Evolutionary conservation across 257 asterid species (phyloP), one percentile per base, ranked within the genome.

Genomic region (Oldenlandia corymbosa): DNA sequence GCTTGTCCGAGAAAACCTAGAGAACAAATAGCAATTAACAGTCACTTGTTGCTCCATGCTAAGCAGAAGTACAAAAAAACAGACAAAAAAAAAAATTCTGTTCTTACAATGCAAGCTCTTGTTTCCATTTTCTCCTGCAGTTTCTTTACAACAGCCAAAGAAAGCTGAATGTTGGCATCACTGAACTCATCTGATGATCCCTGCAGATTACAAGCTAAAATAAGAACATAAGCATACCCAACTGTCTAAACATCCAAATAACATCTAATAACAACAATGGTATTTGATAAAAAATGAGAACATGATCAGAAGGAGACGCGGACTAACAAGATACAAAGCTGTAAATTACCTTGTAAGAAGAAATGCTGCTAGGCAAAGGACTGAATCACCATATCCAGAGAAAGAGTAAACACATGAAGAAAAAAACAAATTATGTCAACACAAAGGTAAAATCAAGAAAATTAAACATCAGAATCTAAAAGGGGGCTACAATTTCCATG

Each of bases 151-250:
- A 87, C 88, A 54, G 99, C 84, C 77, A 92, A 59, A 17, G 73
- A 91, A 70, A 92, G 96, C 78, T 92, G 97, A 73, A 92, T 85
- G 80, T 92, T 92, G 81, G 99, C 99, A 77, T 89, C 99, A 61
- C 88, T 87, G 74, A 75, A 92, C 26, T 87, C 97, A 68, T 92
- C 99, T 20, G 97, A 92, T 23, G 97, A 92, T 50, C 99, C 99
- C 99, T 92, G 72, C 83, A 78, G 68, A 57, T 34, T 16, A 34
- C 24, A 27, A 48, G 31, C 49, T 68, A 28, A 31, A 12, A 55
- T 48, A 54, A n/a, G 8, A 27, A 46, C 43, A 36, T 45, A 42
- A 52, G 37, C 26, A 17, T 30, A n/a, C n/a, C n/a, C n/a, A n/a
- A n/a, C n/a, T n/a, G 46, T 18, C 62, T 46, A 57, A n/a, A 32